A percentile compares a stretch with the other conserved stretches of the same genome.
Evolutionary conservation across 345 rosid species (phyloP).

Genomic region (Camelina sativa): DNA sequence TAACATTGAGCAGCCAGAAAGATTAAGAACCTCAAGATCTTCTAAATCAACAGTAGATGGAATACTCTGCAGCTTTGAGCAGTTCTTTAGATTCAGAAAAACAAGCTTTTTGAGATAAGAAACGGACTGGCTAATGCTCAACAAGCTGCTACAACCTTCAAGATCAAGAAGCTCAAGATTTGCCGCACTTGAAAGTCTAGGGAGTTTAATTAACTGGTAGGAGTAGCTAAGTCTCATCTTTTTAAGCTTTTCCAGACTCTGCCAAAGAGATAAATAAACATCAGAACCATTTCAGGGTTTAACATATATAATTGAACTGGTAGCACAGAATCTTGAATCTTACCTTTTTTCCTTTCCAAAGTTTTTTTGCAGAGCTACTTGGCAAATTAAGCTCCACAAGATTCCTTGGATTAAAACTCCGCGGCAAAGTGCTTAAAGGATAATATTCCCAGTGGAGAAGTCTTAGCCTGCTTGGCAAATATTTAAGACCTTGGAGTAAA

Average conservation of each 20-base stretch:
- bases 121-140: constrained; percentile 30
- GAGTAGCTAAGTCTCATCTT: constrained; percentile 41
- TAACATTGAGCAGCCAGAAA: constrained; percentile 36
- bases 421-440: constrained; percentile 43
- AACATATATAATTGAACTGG: neutral
- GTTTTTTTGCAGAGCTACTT: constrained; percentile 15
- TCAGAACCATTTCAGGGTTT: neutral
- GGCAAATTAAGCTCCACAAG: constrained; percentile 41
- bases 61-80: constrained; percentile 33
- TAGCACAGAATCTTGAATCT: neutral
- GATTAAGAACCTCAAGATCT: constrained; percentile 38
- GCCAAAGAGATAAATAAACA: neutral
- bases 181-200: constrained; percentile 34
- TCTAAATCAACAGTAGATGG: constrained; percentile 30
- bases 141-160: constrained; percentile 39
- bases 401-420: constrained; percentile 24
- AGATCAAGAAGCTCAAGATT: constrained; percentile 42
- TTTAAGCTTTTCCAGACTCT: constrained; percentile 32
- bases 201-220: constrained; percentile 20
- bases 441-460: constrained; percentile 40
- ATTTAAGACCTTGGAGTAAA: constrained; percentile 21
- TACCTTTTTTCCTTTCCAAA: constrained; percentile 43
- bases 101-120: constrained; percentile 29
- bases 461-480: constrained; percentile 36
- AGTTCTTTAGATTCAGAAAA: constrained; percentile 36